Evolutionary conservation across 176 grass and related monocot genomes (phyloP).

Genomic region (sorghum (Sorghum bicolor)): DNA sequence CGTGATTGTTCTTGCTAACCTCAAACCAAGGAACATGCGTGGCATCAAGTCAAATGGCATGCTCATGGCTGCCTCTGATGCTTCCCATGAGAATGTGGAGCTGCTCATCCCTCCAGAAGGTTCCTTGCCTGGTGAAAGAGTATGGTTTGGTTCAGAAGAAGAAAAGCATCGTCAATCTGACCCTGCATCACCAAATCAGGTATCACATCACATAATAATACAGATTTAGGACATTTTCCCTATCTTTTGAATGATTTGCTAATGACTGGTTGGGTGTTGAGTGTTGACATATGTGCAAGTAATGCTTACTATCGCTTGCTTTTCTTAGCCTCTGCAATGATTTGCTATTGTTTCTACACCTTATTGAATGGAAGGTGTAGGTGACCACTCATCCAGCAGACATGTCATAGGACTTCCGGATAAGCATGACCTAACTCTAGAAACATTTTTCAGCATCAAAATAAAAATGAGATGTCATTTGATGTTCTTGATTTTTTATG

Average conservation of each 20-base stretch:
- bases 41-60: slow-evolving; percentile 98
- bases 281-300: not conserved
- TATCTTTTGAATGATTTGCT: not conserved
- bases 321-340: not conserved
- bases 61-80: slow-evolving; percentile 96
- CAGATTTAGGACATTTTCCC: not conserved
- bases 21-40: slow-evolving; percentile 95
- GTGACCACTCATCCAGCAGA: not conserved
- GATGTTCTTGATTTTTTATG: not conserved
- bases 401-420: not conserved
- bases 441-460: not conserved
- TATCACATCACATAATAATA: slow-evolving; percentile 27
- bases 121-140: slow-evolving; percentile 77
- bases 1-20: slow-evolving; percentile 90
- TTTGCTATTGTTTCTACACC: not conserved
- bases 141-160: slow-evolving; percentile 91
- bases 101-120: slow-evolving; percentile 83
- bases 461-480: not conserved
- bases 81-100: slow-evolving; percentile 82
- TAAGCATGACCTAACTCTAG: not conserved
- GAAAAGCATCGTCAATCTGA: slow-evolving; percentile 64
- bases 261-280: not conserved
- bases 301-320: not conserved
- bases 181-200: slow-evolving; percentile 80
- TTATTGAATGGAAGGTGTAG: not conserved